These are phyloP conservation scores for Alternaria angustiovoidea DNA, from an alignment of 2,329 filamentous ascomycete species.

Conservation along the genomic window DNA sequence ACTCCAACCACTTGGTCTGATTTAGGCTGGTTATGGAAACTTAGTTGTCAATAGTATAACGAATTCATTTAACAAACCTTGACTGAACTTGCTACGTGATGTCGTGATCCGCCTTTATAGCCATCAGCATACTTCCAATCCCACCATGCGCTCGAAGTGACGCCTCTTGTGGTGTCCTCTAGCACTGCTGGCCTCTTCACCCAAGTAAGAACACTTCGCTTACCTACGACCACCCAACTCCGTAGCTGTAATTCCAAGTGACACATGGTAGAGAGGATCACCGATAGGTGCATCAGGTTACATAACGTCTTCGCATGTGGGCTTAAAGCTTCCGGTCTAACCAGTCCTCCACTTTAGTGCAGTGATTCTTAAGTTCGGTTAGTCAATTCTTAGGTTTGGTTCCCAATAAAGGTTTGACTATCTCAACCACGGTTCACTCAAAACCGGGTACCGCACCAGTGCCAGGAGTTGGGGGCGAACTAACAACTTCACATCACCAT, in stretches of 20 bases:
- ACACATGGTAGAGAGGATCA: background rate
- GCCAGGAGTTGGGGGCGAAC: too few relatives aligned
- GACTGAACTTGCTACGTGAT: background rate
- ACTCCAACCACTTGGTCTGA: constrained; percentile 11
- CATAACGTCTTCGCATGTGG: background rate
- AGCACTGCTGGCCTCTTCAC: background rate
- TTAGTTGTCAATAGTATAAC: constrained; percentile 23
- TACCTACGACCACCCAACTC: too few relatives aligned
- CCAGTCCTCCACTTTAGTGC: background rate
- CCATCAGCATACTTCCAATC: fast-evolving
- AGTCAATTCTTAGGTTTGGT: background rate
- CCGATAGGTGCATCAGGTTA: too few relatives aligned
- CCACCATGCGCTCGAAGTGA: background rate
- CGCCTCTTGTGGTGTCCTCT: background rate
- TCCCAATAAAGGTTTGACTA: too few relatives aligned
- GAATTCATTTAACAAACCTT: background rate
- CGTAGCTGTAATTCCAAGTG: too few relatives aligned
- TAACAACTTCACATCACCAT: background rate
- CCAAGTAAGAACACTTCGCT: too few relatives aligned
- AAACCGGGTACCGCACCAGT: too few relatives aligned
- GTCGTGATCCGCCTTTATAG: background rate
- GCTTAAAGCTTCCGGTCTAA: background rate
- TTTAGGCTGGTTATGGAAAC: constrained; percentile 12
- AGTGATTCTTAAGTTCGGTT: background rate
- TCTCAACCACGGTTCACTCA: too few relatives aligned